A percentile compares a stretch with the other conserved stretches of the same genome.
Evolutionary conservation across 169 alveolate genomes (phyloP).

Genomic region (Blepharisma undulans): DNA sequence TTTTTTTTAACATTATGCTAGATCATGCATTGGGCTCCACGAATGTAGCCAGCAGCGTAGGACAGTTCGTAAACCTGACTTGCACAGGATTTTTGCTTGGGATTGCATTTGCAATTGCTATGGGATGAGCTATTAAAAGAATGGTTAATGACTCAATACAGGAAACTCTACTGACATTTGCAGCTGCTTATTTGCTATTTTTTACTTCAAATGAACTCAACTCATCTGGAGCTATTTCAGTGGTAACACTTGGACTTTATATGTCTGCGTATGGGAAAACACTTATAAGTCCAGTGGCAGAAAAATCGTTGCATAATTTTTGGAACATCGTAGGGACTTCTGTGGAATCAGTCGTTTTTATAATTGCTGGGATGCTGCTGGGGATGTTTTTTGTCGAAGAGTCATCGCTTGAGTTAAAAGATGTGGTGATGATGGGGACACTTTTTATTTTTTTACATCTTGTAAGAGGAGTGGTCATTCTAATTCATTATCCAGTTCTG

Average conservation of each 20-base stretch:
- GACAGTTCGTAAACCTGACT: slow-evolving; percentile 48
- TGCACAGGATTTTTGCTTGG: slow-evolving; percentile 53
- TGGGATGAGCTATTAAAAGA: slow-evolving; percentile 57
- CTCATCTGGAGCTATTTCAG: slow-evolving; percentile 65
- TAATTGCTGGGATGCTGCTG: slow-evolving; percentile 63
- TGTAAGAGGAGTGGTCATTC: slow-evolving; percentile 42
- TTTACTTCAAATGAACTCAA: slow-evolving; percentile 62
- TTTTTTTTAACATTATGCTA: slow-evolving; percentile 52
- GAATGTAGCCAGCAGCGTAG: slow-evolving; percentile 47
- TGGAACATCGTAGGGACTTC: slow-evolving; percentile 58
- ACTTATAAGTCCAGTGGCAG: slow-evolving; percentile 55
- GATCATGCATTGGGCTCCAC: slow-evolving; percentile 53
- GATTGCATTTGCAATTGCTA: not conserved
- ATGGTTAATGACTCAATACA: slow-evolving; percentile 62
- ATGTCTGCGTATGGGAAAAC: slow-evolving; percentile 73
- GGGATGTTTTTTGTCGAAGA: slow-evolving; percentile 44
- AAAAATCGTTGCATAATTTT: slow-evolving; percentile 61
- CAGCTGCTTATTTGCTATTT: slow-evolving; percentile 59
- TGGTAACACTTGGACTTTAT: slow-evolving; percentile 70
- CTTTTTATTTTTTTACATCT: slow-evolving; percentile 27
- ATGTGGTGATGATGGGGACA: not conserved
- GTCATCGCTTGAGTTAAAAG: not conserved
- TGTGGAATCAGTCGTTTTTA: slow-evolving; percentile 60
- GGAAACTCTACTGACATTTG: slow-evolving; percentile 57
- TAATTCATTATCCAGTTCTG: slow-evolving; percentile 47